Conservation (phyloP, 2,329 filamentous ascomycete species). For the Chaetomium globosum region DNA sequence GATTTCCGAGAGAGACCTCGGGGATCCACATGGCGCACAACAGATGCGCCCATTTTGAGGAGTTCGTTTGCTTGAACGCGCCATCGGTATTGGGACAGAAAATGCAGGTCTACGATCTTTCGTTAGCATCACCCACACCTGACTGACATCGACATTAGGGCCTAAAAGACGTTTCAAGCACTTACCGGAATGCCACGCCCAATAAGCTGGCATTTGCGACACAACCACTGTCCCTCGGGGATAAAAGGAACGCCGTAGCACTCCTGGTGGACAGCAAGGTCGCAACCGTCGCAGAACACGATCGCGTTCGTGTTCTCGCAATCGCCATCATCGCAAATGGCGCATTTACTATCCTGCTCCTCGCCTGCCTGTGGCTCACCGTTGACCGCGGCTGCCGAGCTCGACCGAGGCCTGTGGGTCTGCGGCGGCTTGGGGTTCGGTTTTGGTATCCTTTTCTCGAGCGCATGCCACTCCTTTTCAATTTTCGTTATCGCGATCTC, state of each 20-base stretch:
- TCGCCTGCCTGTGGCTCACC: constrained; percentile 86
- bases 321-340: constrained; percentile 98
- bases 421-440: constrained; percentile 95
- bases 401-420: constrained; percentile 88
- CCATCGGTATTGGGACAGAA: constrained; percentile 98
- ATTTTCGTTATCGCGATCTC: constrained; percentile 99
- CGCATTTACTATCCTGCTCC: constrained; percentile 96
- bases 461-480: constrained; percentile 95
- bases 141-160: constrained; percentile 13
- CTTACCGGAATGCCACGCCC: constrained; percentile 83
- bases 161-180: constrained; percentile 25
- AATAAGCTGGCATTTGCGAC: constrained; percentile 93
- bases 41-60: constrained; percentile 94
- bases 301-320: constrained; percentile 99
- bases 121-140: constrained; percentile 19
- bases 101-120: constrained; percentile 72
- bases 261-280: constrained; percentile 96
- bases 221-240: constrained; percentile 97
- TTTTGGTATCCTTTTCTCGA: constrained; percentile 96
- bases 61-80: constrained; percentile 97
- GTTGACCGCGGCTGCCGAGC: constrained; percentile 92
- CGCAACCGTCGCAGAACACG: constrained; percentile 97
- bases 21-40: constrained; percentile 99
- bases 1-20: constrained; percentile 91
- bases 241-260: constrained; percentile 99